Conservation (phyloP, 139 green algal genomes). For the Tetraselmis chui region DNA sequence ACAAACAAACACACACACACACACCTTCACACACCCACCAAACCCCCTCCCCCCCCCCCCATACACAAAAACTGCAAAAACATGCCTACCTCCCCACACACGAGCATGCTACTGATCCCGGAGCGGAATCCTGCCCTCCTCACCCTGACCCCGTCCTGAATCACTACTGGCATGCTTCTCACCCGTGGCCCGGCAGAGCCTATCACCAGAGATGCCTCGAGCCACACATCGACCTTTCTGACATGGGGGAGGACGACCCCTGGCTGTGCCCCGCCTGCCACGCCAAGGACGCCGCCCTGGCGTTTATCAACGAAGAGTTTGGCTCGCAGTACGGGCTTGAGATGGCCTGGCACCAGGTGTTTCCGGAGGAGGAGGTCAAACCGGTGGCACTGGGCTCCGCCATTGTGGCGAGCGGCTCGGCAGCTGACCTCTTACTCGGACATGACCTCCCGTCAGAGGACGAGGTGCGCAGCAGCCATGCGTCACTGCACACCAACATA, state of each 20-base stretch:
- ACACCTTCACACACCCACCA: not conserved
- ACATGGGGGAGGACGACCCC: constrained; percentile 60
- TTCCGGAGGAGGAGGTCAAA: constrained; percentile 13
- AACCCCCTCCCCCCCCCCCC: not conserved
- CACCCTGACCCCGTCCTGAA: not conserved
- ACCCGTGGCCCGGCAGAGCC: constrained; percentile 34
- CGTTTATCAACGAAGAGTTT: constrained; percentile 57
- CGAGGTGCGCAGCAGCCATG: no score
- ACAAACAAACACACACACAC: no score
- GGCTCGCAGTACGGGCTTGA: constrained; percentile 48
- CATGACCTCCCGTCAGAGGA: not conserved
- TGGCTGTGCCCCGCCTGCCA: constrained; percentile 78
- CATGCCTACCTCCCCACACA: no score
- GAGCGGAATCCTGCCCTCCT: no score
- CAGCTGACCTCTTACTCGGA: not conserved
- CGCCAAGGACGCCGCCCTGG: constrained; percentile 41
- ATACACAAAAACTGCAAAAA: no score
- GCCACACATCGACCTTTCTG: constrained; percentile 40
- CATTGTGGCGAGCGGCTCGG: not conserved
- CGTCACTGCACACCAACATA: no score
- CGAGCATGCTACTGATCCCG: no score
- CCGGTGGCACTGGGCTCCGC: no score
- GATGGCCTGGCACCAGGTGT: constrained; percentile 29
- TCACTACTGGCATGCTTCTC: not conserved
- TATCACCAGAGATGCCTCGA: constrained; percentile 68